Conservation (phyloP, 2,329 filamentous ascomycete genomes). For the Hawksworthiomyces lignivorus region DNA sequence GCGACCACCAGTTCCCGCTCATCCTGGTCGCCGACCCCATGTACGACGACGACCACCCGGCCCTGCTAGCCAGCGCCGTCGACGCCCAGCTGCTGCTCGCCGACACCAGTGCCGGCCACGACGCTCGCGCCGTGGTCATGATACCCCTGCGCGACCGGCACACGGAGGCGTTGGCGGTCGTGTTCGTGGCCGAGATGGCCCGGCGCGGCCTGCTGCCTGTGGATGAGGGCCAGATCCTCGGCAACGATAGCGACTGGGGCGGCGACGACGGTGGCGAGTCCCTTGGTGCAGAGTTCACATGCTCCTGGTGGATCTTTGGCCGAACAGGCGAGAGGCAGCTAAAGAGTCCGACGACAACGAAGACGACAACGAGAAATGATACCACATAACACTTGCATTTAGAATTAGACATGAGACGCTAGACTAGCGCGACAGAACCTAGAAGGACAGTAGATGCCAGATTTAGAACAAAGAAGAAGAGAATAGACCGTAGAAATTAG, state of each 20-base stretch:
- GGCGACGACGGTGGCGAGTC: constrained; percentile 27
- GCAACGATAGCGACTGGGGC: constrained; percentile 64
- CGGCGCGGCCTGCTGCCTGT: constrained; percentile 46
- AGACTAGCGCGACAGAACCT: too few species aligned
- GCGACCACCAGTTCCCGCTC: constrained; percentile 36
- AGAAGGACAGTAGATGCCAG: too few species aligned
- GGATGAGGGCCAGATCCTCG: constrained; percentile 54
- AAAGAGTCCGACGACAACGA: too few species aligned
- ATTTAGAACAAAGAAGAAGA: too few species aligned
- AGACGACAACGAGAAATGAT: neutral
- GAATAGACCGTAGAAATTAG: too few species aligned
- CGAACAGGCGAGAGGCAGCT: too few species aligned
- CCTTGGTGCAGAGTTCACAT: constrained; percentile 7
- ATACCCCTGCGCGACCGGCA: constrained; percentile 70
- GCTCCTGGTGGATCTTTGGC: constrained; percentile 15
- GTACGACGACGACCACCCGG: constrained; percentile 78
- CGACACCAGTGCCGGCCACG: constrained; percentile 32
- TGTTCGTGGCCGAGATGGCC: constrained; percentile 57
- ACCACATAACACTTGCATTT: too few species aligned
- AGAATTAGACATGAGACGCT: too few species aligned
- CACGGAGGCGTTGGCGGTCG: constrained; percentile 49
- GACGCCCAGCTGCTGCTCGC: constrained; percentile 54
- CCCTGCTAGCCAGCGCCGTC: constrained; percentile 64
- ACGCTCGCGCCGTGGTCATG: constrained; percentile 57
- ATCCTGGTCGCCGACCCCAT: constrained; percentile 81